Conservation (phyloP, 805 yeast species). For the Nadsonia fulvescens region DNA sequence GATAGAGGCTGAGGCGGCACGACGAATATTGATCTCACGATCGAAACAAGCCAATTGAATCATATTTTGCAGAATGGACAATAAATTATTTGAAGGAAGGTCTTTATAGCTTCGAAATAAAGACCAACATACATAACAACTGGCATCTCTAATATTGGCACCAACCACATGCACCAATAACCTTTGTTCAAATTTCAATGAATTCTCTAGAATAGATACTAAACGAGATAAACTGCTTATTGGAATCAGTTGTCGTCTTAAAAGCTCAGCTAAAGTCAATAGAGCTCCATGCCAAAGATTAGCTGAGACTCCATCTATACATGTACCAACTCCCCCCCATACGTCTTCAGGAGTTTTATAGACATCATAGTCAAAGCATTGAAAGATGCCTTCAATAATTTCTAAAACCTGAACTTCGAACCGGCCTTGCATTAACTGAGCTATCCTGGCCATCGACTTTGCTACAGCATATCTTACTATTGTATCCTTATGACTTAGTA, state of each 20-base stretch:
- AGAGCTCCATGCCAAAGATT: constrained; percentile 39
- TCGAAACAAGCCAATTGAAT: constrained; percentile 47
- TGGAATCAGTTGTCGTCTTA: constrained; percentile 13
- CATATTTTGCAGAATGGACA: constrained; percentile 20
- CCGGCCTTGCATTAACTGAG: constrained; percentile 15
- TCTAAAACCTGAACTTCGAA: constrained; percentile 15
- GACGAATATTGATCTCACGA: constrained; percentile 49
- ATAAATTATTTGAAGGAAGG: constrained; percentile 8
- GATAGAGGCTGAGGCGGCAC: constrained; percentile 73
- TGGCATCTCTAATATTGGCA: constrained; percentile 60
- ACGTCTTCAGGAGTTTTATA: constrained; percentile 2
- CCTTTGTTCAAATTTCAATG: constrained; percentile 41
- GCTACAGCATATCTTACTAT: constrained; percentile 47
- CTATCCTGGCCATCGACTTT: constrained; percentile 39
- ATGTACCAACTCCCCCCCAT: too few relatives aligned
- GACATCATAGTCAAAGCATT: constrained; percentile 11
- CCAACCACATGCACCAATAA: constrained; percentile 37
- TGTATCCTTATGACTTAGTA: constrained; percentile 32
- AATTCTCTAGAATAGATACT: constrained; percentile 22
- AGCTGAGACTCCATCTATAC: constrained; percentile 23
- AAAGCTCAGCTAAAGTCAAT: constrained; percentile 36
- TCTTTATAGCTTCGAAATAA: constrained; percentile 26
- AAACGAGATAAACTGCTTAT: constrained; percentile 7
- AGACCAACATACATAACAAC: constrained; percentile 78
- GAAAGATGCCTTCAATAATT: constrained; percentile 18